These are phyloP conservation scores for Trichoderma sp. DNA, from an alignment of 2,329 filamentous ascomycete species.

Conservation along the genomic window DNA sequence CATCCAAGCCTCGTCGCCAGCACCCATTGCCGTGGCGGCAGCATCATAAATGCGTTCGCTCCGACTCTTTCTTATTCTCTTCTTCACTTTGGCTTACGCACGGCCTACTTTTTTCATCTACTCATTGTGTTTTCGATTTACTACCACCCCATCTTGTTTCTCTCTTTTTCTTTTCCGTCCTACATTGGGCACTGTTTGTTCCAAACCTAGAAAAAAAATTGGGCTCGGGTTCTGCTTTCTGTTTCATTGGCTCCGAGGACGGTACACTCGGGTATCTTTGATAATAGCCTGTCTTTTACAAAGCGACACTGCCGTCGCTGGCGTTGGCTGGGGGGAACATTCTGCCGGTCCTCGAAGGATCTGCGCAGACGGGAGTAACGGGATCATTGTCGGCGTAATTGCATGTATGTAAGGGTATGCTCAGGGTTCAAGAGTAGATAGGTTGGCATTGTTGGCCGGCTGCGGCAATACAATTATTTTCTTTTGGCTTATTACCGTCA, in stretches of 20 bases:
- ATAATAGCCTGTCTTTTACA: constrained; percentile 14
- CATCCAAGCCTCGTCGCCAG: constrained; percentile 51
- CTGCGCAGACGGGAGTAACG: constrained; percentile 21
- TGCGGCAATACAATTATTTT: constrained; percentile 9
- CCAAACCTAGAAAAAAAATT: constrained; percentile 11
- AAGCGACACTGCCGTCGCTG: constrained; percentile 30
- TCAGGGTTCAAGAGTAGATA: constrained; percentile 15
- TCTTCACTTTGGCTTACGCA: not conserved
- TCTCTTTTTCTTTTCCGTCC: not conserved
- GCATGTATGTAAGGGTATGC: constrained; percentile 17
- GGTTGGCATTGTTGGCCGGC: not conserved
- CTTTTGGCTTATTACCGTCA: not conserved
- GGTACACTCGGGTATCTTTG: not conserved
- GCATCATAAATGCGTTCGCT: constrained; percentile 35
- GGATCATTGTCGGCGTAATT: constrained; percentile 20
- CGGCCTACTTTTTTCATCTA: not conserved
- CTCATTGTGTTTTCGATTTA: not conserved
- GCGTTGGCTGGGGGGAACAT: constrained; percentile 28
- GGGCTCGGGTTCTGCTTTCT: not conserved
- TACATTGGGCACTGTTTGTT: not conserved
- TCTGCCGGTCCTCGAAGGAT: constrained; percentile 14
- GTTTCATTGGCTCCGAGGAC: not conserved
- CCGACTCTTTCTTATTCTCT: not conserved
- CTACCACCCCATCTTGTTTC: not conserved
- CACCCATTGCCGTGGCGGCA: constrained; percentile 46